Percentiles rank a stretch among this genome's conserved stretches.
phyloP scores from a whole-genome alignment of 2,329 filamentous ascomycete genomes.

The Thielaviopsis musarum region DNA sequence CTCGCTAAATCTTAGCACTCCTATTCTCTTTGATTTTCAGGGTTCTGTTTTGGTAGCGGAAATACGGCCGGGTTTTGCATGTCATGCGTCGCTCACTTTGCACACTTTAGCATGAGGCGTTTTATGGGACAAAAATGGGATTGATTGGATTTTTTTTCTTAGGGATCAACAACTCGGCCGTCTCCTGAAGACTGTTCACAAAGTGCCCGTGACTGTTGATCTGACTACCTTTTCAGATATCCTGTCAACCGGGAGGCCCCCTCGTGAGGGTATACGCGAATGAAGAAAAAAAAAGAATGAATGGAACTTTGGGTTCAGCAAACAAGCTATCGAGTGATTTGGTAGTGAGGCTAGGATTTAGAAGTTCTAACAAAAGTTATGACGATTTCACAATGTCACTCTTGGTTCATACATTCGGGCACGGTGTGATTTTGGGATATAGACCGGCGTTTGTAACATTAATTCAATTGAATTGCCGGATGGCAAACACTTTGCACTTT shows the following conservation, averaged over 20 bases:
- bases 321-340: slow-evolving; percentile 1
- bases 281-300: slow-evolving; percentile 7
- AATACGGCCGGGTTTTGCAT: slow-evolving; percentile 2
- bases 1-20: slow-evolving; percentile 13
- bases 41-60: slow-evolving; percentile 2
- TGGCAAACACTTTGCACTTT: too few relatives aligned
- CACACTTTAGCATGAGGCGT: slow-evolving; percentile 10
- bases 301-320: background rate
- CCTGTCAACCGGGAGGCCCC: background rate
- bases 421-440: too few relatives aligned
- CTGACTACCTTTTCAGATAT: background rate
- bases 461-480: too few relatives aligned
- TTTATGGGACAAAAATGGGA: slow-evolving; percentile 10
- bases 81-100: slow-evolving; percentile 8
- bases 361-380: background rate
- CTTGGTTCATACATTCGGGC: too few relatives aligned
- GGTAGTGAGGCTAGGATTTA: background rate
- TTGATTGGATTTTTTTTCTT: slow-evolving; percentile 7
- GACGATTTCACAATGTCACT: background rate
- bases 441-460: too few relatives aligned
- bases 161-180: slow-evolving; percentile 10
- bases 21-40: slow-evolving; percentile 5
- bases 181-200: slow-evolving; percentile 2
- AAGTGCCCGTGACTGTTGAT: slow-evolving; percentile 7
- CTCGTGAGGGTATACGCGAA: background rate